Conservation (phyloP, 768 basidiomycete species). For the Boletus reticuloceps region DNA sequence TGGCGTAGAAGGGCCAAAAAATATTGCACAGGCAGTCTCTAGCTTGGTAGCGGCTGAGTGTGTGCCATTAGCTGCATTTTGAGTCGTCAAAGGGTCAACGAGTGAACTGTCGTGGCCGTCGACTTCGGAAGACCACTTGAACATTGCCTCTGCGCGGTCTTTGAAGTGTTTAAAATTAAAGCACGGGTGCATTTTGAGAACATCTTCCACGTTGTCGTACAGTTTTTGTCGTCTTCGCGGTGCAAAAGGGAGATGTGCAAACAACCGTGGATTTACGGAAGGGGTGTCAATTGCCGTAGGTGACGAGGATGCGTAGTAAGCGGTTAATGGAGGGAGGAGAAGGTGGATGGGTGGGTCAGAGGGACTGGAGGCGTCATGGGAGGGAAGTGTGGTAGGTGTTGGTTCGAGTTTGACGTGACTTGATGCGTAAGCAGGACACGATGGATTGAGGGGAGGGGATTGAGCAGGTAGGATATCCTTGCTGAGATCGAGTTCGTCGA, state of each 20-base stretch:
- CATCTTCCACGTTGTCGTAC: slow-evolving; percentile 38
- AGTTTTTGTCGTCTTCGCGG: slow-evolving; percentile 37
- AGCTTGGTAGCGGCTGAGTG: slow-evolving; percentile 18
- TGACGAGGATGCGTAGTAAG: slow-evolving; percentile 21
- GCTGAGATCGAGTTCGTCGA: slow-evolving; percentile 48
- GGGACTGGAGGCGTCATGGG: slow-evolving; percentile 9
- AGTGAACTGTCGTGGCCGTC: slow-evolving; percentile 17
- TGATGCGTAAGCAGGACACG: slow-evolving; percentile 12
- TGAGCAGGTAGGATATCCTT: slow-evolving; percentile 25
- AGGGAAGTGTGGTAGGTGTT: slow-evolving; percentile 23
- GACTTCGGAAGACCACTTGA: slow-evolving; percentile 37
- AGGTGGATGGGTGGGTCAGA: slow-evolving; percentile 24
- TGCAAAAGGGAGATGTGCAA: slow-evolving; percentile 41
- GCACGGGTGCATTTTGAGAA: slow-evolving; percentile 47
- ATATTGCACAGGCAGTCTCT: slow-evolving; percentile 31
- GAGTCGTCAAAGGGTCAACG: slow-evolving; percentile 17
- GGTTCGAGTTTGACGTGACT: slow-evolving; percentile 38
- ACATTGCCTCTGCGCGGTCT: slow-evolving; percentile 43
- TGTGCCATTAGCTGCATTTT: slow-evolving; percentile 30
- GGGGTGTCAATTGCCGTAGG: slow-evolving; percentile 26
- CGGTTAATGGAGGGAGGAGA: slow-evolving; percentile 15
- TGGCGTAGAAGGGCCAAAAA: slow-evolving; percentile 23
- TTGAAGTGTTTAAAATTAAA: slow-evolving; percentile 49
- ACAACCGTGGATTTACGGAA: slow-evolving; percentile 37
- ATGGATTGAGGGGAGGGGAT: slow-evolving; percentile 11